phyloP scores from a whole-genome alignment of 305 asterid species.

The Ilex paraguariensis region DNA sequence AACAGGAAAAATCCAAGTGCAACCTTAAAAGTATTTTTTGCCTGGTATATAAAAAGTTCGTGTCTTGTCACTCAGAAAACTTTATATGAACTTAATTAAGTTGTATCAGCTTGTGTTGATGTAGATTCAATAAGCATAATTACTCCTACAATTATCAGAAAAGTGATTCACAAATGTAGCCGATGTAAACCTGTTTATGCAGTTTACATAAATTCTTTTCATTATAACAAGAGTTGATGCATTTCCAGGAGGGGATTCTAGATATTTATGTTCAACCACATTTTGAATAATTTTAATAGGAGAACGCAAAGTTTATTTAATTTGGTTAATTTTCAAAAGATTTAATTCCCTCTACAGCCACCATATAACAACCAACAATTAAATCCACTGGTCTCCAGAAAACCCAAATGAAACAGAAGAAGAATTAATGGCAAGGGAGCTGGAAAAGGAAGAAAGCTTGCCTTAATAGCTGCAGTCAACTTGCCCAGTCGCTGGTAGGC shows the following conservation, averaged over 20 bases:
- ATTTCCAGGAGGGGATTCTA: neutral
- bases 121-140: too few relatives aligned
- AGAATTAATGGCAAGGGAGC: neutral
- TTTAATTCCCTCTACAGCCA: neutral
- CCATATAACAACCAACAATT: too few relatives aligned
- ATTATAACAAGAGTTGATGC: neutral
- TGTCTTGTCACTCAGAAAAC: too few relatives aligned
- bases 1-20: too few relatives aligned
- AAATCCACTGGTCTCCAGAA: neutral
- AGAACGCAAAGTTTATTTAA: too few relatives aligned
- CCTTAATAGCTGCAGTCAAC: conserved; percentile 98
- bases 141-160: too few relatives aligned
- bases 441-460: conserved; percentile 14
- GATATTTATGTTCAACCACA: too few relatives aligned
- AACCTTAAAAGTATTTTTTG: too few relatives aligned
- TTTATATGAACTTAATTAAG: too few relatives aligned
- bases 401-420: neutral
- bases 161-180: neutral
- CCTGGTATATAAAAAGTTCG: too few relatives aligned
- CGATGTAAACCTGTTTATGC: neutral
- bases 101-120: too few relatives aligned
- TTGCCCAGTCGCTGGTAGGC: conserved; percentile 93
- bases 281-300: too few relatives aligned
- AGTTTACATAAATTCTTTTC: neutral
- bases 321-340: neutral